phyloP scores from a whole-genome alignment of 805 yeast species.

The Wickerhamiella sorbophila region DNA sequence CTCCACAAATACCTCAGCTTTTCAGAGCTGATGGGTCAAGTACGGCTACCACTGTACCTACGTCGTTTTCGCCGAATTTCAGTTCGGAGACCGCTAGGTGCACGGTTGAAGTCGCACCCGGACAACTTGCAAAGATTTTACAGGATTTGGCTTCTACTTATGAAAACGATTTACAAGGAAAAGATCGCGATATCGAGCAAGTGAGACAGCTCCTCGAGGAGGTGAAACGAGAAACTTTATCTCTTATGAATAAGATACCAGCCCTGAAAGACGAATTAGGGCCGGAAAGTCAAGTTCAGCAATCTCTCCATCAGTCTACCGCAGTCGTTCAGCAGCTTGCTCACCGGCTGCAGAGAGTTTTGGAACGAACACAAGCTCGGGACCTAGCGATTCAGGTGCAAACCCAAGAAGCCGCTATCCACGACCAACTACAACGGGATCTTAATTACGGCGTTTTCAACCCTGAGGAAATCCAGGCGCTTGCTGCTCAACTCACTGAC shows the following conservation, averaged over 20 bases:
- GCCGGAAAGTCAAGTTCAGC: slow-evolving; percentile 17
- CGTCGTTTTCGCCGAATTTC: neutral
- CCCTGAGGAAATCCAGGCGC: slow-evolving; percentile 14
- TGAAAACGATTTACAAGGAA: slow-evolving; percentile 39
- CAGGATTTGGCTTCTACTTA: slow-evolving; percentile 34
- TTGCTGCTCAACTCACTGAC: slow-evolving; percentile 27
- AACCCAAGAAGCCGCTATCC: slow-evolving; percentile 32
- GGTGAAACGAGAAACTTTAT: slow-evolving; percentile 29
- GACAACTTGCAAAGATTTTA: slow-evolving; percentile 14
- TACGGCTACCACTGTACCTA: neutral
- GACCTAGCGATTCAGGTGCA: slow-evolving; percentile 45
- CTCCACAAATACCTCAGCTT: neutral
- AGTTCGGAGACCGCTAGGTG: neutral
- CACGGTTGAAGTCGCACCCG: neutral
- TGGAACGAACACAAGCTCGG: slow-evolving; percentile 53
- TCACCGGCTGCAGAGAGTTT: slow-evolving; percentile 28
- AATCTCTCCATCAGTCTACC: slow-evolving; percentile 17
- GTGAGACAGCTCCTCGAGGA: slow-evolving; percentile 31
- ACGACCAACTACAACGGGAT: slow-evolving; percentile 17
- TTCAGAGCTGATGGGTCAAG: neutral
- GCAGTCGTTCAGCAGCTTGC: slow-evolving; percentile 21
- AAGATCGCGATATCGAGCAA: slow-evolving; percentile 39
- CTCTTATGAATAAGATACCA: slow-evolving; percentile 23
- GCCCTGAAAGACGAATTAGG: slow-evolving; percentile 22
- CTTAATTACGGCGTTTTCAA: slow-evolving; percentile 10